A percentile compares a stretch with the other conserved stretches of the same genome.
These are phyloP conservation scores for Moricandia moricandioides DNA, from an alignment of 345 rosid genomes.

Conservation along the genomic window DNA sequence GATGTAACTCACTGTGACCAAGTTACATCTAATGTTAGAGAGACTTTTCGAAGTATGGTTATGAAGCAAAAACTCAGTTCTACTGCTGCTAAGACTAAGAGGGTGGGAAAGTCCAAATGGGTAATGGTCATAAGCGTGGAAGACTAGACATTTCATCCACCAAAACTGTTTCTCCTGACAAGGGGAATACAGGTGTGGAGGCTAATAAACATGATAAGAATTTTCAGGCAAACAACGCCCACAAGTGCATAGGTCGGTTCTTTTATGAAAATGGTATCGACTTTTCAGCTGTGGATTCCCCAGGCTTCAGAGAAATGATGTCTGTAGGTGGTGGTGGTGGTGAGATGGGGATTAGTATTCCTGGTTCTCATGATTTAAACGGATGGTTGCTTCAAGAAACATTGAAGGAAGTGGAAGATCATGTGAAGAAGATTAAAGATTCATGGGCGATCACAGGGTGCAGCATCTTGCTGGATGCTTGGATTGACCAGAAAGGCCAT, in stretches of 20 bases:
- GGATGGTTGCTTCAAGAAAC: conserved; percentile 43
- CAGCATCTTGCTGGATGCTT: conserved; percentile 63
- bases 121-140: not conserved
- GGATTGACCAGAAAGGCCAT: conserved; percentile 51
- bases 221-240: not conserved
- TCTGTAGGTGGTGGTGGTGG: conserved; percentile 7
- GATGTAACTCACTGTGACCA: not conserved
- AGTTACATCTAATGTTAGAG: not conserved
- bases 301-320: conserved; percentile 44
- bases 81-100: not conserved
- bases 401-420: conserved; percentile 39
- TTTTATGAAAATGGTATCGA: conserved; percentile 47
- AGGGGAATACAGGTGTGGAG: not conserved
- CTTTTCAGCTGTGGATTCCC: conserved; percentile 39
- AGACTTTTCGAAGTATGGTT: not conserved
- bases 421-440: conserved; percentile 41
- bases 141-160: not conserved
- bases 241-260: conserved; percentile 42
- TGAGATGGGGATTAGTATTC: conserved; percentile 8
- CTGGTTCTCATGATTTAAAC: conserved; percentile 33
- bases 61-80: not conserved
- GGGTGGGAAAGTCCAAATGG: not conserved
- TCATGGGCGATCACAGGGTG: conserved; percentile 62
- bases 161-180: not conserved
- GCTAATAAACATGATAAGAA: not conserved